A percentile compares a stretch with the other conserved stretches of the same genome.
Conservation (phyloP, 306 rosid species). For the Glycine latifolia region DNA sequence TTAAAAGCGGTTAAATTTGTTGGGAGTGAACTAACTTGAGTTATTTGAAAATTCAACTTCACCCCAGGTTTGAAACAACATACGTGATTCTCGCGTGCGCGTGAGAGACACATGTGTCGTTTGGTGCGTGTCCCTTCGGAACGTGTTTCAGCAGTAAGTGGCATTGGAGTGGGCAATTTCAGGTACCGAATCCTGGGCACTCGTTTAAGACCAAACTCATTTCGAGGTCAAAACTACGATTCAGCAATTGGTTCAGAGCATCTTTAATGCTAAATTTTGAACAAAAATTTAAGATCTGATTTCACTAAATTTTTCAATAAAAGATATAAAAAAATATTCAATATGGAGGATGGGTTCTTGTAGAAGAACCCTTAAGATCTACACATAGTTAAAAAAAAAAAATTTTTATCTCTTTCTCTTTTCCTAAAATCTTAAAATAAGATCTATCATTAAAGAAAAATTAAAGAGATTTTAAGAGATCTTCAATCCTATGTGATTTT, state of each 20-base stretch:
- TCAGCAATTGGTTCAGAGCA: constrained; percentile 37
- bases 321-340: too few species aligned
- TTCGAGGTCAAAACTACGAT: constrained; percentile 50
- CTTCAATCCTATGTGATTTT: too few species aligned
- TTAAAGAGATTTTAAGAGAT: too few species aligned
- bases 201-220: constrained; percentile 39
- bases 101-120: neutral
- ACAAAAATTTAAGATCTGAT: too few species aligned
- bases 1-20: constrained; percentile 51
- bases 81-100: constrained; percentile 43
- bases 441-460: too few species aligned
- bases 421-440: too few species aligned
- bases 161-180: constrained; percentile 35
- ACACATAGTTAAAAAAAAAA: too few species aligned
- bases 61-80: constrained; percentile 49
- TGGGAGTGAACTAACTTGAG: constrained; percentile 37
- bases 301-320: too few species aligned
- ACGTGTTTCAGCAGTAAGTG: constrained; percentile 3
- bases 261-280: too few species aligned
- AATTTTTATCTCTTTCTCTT: too few species aligned
- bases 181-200: constrained; percentile 46
- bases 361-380: too few species aligned
- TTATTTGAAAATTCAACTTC: constrained; percentile 20
- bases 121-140: neutral
- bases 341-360: too few species aligned